Evolutionary conservation across 345 rosid species (phyloP).

Genomic region (Aegle marmelos): DNA sequence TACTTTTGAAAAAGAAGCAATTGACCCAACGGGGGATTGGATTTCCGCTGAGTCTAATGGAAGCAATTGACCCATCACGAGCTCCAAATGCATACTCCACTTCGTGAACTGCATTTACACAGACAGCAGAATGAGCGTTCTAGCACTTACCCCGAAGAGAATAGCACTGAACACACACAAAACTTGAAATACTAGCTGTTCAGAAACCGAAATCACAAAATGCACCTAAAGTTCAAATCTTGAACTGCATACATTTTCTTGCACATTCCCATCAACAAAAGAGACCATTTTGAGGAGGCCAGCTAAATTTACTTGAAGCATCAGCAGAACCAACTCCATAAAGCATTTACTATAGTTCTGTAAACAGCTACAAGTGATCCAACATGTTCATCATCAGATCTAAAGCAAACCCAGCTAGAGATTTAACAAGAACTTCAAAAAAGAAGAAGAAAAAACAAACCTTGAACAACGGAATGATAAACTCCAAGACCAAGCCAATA

Average conservation of each 20-base stretch:
- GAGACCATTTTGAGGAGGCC: background rate
- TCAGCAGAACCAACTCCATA: slow-evolving; percentile 6
- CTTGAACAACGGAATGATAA: slow-evolving; percentile 96
- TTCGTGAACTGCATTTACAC: slow-evolving; percentile 65
- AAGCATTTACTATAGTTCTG: too few relatives aligned
- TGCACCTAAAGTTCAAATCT: background rate
- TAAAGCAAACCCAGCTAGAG: slow-evolving; percentile 11
- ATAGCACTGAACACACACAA: background rate
- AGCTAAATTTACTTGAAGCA: background rate
- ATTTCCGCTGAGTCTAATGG: slow-evolving; percentile 67
- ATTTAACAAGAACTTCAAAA: background rate
- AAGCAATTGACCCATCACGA: too few relatives aligned
- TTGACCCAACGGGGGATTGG: slow-evolving; percentile 93
- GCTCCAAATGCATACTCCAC: slow-evolving; percentile 95
- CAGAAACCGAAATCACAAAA: background rate
- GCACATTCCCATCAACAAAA: slow-evolving; percentile 24
- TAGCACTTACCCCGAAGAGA: background rate
- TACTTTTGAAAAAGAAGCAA: slow-evolving; percentile 27
- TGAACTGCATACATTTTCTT: background rate
- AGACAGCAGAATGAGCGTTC: background rate
- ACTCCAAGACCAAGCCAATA: slow-evolving; percentile 97
- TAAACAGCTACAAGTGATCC: background rate
- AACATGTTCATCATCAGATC: background rate
- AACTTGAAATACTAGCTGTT: background rate
- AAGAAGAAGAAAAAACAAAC: slow-evolving; percentile 31